Conservation (phyloP, 164 flowering plant species). For the Chimonanthus salicifolius region DNA sequence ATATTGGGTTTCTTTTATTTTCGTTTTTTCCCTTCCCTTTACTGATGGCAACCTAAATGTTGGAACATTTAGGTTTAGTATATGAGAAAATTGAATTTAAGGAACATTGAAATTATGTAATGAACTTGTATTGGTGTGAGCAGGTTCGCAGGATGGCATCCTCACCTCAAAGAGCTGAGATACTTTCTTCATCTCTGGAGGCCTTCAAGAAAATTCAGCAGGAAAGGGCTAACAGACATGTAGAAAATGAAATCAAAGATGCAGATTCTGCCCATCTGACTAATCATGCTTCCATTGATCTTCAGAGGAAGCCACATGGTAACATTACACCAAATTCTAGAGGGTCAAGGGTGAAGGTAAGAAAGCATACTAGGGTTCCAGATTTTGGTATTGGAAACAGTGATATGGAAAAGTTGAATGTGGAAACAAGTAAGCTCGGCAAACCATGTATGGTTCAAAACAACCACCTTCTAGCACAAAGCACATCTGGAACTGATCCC, state of each 20-base stretch:
- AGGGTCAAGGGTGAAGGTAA: slow-evolving; percentile 29
- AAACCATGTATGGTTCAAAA: slow-evolving; percentile 24
- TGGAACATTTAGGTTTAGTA: too few species aligned
- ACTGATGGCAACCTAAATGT: too few species aligned
- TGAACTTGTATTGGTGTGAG: slow-evolving; percentile 4
- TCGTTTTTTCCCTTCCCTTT: too few species aligned
- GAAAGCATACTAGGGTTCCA: slow-evolving; percentile 33
- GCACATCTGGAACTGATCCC: slow-evolving; percentile 23
- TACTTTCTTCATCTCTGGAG: slow-evolving; percentile 87
- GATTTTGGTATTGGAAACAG: slow-evolving; percentile 25
- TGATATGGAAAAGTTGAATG: slow-evolving; percentile 33
- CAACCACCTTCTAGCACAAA: slow-evolving; percentile 17
- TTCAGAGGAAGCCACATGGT: slow-evolving; percentile 19
- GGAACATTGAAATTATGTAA: background rate
- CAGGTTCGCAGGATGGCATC: slow-evolving; percentile 97
- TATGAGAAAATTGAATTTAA: too few species aligned
- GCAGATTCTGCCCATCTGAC: slow-evolving; percentile 17
- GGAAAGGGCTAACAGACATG: slow-evolving; percentile 47
- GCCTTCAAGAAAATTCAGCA: slow-evolving; percentile 88
- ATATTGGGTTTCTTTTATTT: too few species aligned
- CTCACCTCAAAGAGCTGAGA: slow-evolving; percentile 90
- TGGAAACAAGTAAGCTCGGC: slow-evolving; percentile 33
- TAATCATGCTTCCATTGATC: slow-evolving; percentile 15
- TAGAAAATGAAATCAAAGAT: slow-evolving; percentile 19
- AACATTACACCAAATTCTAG: slow-evolving; percentile 17